Evolutionary conservation across 345 rosid species (phyloP).

Genomic region (Salix koriyanagi): DNA sequence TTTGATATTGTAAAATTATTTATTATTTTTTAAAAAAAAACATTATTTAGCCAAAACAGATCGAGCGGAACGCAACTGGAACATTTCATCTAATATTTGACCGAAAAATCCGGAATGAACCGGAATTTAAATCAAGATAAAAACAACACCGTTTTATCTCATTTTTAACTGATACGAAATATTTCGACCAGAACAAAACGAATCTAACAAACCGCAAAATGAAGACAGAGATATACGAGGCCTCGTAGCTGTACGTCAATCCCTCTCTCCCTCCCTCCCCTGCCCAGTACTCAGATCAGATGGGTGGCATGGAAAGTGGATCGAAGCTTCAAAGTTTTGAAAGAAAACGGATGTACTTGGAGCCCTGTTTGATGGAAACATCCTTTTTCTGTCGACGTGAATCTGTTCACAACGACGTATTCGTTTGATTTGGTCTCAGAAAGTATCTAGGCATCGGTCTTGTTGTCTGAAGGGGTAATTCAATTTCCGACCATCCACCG

Average conservation of each 20-base stretch:
- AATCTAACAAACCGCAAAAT: not conserved
- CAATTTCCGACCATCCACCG: not conserved
- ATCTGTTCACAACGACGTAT: not conserved
- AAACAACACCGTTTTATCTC: too few relatives aligned
- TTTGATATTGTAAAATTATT: too few relatives aligned
- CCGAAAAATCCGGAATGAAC: fast-evolving
- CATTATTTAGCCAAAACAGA: too few relatives aligned
- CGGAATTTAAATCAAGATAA: too few relatives aligned
- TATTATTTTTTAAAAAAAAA: too few relatives aligned
- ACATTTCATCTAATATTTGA: too few relatives aligned
- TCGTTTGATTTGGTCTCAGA: conserved; percentile 9
- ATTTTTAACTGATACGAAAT: too few relatives aligned
- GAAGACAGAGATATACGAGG: not conserved
- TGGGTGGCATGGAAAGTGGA: not conserved
- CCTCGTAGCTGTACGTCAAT: not conserved
- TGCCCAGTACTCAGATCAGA: not conserved
- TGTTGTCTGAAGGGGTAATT: not conserved
- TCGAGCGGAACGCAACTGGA: fast-evolving
- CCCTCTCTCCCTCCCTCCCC: not conserved
- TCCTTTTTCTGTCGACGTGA: not conserved
- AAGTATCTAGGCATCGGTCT: not conserved
- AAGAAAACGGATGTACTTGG: not conserved
- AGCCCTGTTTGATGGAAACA: not conserved
- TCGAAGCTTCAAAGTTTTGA: not conserved
- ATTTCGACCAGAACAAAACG: too few relatives aligned